These are phyloP conservation scores for Lepiota venenata DNA, from an alignment of 768 basidiomycete species.

Conservation along the genomic window DNA sequence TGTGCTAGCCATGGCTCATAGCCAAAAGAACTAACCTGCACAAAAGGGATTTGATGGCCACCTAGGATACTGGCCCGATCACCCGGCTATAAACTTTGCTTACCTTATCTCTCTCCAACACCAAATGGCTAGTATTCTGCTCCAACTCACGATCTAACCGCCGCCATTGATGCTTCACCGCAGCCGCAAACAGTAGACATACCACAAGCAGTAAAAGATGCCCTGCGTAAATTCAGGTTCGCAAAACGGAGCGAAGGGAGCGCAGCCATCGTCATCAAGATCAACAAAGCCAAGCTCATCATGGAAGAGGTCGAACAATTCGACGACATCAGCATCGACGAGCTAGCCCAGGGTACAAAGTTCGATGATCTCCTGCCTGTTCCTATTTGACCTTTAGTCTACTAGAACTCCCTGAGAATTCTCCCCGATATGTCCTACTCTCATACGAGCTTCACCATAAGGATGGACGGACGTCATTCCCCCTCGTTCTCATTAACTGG, in stretches of 20 bases:
- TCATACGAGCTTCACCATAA: slow-evolving; percentile 77
- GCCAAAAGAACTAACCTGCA: too few species aligned
- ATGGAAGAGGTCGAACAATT: slow-evolving; percentile 86
- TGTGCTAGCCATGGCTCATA: too few species aligned
- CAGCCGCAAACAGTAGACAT: slow-evolving; percentile 84
- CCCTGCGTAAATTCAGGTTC: slow-evolving; percentile 77
- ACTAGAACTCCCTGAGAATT: slow-evolving; percentile 86
- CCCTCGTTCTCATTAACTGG: slow-evolving; percentile 89
- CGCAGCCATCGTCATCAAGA: slow-evolving; percentile 85
- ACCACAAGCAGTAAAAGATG: slow-evolving; percentile 70
- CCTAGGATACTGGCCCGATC: background rate
- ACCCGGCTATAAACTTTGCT: slow-evolving; percentile 8
- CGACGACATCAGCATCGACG: slow-evolving; percentile 72
- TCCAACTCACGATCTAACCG: slow-evolving; percentile 11
- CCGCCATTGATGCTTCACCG: background rate
- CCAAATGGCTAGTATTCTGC: slow-evolving; percentile 30
- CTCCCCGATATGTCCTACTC: slow-evolving; percentile 82
- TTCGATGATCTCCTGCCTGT: background rate
- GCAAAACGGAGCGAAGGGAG: slow-evolving; percentile 70
- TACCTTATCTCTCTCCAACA: slow-evolving; percentile 26
- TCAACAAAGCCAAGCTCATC: slow-evolving; percentile 75
- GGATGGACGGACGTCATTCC: slow-evolving; percentile 84
- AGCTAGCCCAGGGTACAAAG: slow-evolving; percentile 77
- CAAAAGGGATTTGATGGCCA: too few species aligned
- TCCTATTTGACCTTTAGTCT: background rate